Conservation (phyloP, 2,329 filamentous ascomycete genomes). For the Nemania bipapillata region DNA sequence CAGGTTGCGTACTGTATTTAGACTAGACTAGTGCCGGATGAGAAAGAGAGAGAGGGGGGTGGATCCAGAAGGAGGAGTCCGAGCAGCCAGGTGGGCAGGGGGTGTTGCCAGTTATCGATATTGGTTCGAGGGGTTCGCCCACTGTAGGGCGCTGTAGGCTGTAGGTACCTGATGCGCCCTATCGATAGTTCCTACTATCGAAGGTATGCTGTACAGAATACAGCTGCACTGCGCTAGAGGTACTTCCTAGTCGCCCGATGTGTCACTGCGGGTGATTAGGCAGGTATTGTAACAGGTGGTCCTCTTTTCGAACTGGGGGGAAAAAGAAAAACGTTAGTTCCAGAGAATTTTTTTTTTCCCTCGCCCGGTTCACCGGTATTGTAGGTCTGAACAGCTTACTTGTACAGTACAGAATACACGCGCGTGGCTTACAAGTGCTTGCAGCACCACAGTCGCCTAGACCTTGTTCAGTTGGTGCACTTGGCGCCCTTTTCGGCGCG, state of each 20-base stretch:
- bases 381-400: neutral
- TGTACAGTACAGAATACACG: neutral
- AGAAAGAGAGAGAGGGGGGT: neutral
- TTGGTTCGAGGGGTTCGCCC: constrained; percentile 2
- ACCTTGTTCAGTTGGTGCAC: constrained; percentile 24
- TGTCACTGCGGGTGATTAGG: neutral
- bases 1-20: too few species aligned
- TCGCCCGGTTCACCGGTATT: constrained; percentile 11
- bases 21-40: neutral
- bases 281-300: neutral
- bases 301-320: neutral
- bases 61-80: neutral
- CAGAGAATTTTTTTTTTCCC: constrained; percentile 26
- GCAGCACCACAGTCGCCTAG: constrained; percentile 23
- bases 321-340: constrained; percentile 17
- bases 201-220: neutral
- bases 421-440: constrained; percentile 33
- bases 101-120: constrained; percentile 3
- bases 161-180: neutral
- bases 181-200: neutral
- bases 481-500: constrained; percentile 18
- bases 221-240: too few species aligned
- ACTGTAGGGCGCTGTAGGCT: neutral
- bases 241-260: neutral
- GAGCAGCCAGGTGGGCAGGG: neutral